Conservation (phyloP, 2,329 filamentous ascomycete species). For the Diaporthe sp. region DNA sequence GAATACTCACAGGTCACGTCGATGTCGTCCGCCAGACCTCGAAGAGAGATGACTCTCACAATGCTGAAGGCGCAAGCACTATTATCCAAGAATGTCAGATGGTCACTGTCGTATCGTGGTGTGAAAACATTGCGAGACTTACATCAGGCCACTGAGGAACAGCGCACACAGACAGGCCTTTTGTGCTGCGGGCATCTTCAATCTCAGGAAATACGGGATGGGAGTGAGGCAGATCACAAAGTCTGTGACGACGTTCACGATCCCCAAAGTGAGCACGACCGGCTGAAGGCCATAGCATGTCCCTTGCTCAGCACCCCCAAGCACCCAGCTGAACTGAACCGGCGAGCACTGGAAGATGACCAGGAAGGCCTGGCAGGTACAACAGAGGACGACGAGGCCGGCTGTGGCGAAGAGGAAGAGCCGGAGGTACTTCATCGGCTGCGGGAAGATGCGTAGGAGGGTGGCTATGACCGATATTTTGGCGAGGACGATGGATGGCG, state of each 20-base stretch:
- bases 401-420: conserved; percentile 49
- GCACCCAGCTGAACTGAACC: conserved; percentile 48
- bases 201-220: conserved; percentile 48
- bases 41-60: conserved; percentile 46
- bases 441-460: conserved; percentile 51
- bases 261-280: conserved; percentile 48
- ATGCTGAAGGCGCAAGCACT: conserved; percentile 48
- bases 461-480: conserved; percentile 50
- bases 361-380: conserved; percentile 45
- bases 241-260: conserved; percentile 49
- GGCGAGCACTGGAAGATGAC: conserved; percentile 49
- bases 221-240: conserved; percentile 48
- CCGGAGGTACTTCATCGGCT: conserved; percentile 45
- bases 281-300: conserved; percentile 47
- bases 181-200: conserved; percentile 46
- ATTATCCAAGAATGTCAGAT: neutral
- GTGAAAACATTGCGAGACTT: conserved; percentile 30
- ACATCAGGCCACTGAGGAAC: conserved; percentile 50
- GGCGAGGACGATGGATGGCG: conserved; percentile 45
- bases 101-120: fast-evolving
- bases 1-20: conserved; percentile 51
- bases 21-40: conserved; percentile 42
- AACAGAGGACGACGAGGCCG: conserved; percentile 46
- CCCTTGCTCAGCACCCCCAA: conserved; percentile 34
- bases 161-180: conserved; percentile 47